phyloP scores from a whole-genome alignment of 768 basidiomycete genomes.

The Boletus rubroflammeus region DNA sequence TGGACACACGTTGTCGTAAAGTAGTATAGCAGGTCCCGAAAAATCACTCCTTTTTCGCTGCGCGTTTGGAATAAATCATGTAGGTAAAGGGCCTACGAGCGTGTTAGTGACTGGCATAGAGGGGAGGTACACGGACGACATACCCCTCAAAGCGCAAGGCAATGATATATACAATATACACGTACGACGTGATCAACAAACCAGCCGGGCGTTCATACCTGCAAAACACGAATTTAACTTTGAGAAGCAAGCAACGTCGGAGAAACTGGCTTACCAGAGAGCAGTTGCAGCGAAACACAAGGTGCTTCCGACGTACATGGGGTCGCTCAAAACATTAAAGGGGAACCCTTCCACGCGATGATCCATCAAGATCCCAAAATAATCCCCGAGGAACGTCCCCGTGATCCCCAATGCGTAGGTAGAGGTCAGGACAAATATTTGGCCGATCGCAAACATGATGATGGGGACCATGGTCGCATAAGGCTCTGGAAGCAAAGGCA shows the following conservation, averaged over 20 bases:
- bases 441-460: conserved; percentile 65
- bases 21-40: neutral
- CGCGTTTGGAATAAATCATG: conserved; percentile 70
- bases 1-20: neutral
- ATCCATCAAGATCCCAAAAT: conserved; percentile 86
- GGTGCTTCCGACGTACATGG: conserved; percentile 97
- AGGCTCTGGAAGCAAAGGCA: conserved; percentile 62
- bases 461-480: conserved; percentile 57
- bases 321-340: conserved; percentile 88
- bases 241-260: neutral
- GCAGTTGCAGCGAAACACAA: conserved; percentile 85
- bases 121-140: conserved; percentile 25
- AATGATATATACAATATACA: conserved; percentile 79
- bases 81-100: conserved; percentile 65
- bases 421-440: conserved; percentile 81
- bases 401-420: conserved; percentile 92
- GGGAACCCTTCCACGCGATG: conserved; percentile 93
- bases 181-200: conserved; percentile 71
- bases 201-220: conserved; percentile 90
- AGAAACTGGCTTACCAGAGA: conserved; percentile 60
- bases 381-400: conserved; percentile 86
- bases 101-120: neutral
- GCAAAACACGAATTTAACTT: neutral
- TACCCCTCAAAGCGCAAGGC: conserved; percentile 91
- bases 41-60: conserved; percentile 19